Evolutionary conservation across 208 protist genomes (phyloP), one percentile per base, ranked within the genome.

Genomic region (Crithidia thermophila): DNA sequence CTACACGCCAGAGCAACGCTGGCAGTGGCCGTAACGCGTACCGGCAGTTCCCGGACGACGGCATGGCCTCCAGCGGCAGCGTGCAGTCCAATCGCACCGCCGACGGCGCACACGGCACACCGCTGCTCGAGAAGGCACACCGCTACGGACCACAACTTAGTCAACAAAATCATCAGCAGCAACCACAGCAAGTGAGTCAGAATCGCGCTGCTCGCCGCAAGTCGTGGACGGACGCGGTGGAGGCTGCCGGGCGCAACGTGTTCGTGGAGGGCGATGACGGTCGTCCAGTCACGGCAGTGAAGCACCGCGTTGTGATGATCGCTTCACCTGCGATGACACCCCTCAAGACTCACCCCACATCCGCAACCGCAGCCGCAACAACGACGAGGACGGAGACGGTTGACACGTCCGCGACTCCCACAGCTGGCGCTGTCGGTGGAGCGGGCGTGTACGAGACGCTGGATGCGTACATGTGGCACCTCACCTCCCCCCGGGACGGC

Each of bases 201-300:
- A 5, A 16, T 47, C 42, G 8, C 6, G 9, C 49, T 13, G 28
- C 49, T 28, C 20, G n/a, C 11, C 52, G 31, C 7, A 50, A 6
- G 50, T 58, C 51, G 52, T 59, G 39, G 63, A 10, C 25, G 33
- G 63, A 51, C n/a, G 63, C 63, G 6, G 53, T 62, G 20, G 27
- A 43, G 42, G 47, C 36, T 3, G 63, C 59, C 14, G 21, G 23
- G 3, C 27, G 25, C 21, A 27, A 61, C 34, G 10, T 37, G 21
- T 71, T 71, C 16, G 64, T 71, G 53, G 64, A 71, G 33, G 64
- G 64, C 40, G 43, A 43, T 4, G 64, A 49, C 20, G 64, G 64
- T 0, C 64, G 64, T 18, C 64, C 64, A 4, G 64, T 71, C 8
- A 71, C 64, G 31, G 21, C 64, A 7, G 23, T 45, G 51, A 52